phyloP scores from a whole-genome alignment of 2,329 filamentous ascomycete genomes.

The Cryphonectria japonica region DNA sequence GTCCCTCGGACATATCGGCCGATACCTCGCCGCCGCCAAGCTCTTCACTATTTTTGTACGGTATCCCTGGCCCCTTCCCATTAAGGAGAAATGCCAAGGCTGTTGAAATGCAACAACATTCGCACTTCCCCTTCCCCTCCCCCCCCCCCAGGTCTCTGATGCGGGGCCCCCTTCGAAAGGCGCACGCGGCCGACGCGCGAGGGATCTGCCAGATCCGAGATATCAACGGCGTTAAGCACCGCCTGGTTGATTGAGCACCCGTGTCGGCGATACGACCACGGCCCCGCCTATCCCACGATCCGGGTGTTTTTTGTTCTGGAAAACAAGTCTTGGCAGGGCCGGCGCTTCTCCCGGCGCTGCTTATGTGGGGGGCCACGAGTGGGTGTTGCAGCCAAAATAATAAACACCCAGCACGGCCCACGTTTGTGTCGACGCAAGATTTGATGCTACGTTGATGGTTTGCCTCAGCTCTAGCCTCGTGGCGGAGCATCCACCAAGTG shows the following conservation, averaged over 20 bases:
- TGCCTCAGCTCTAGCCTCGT: background rate
- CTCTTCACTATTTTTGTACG: background rate
- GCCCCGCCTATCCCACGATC: background rate
- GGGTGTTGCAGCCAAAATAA: background rate
- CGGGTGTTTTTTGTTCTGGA: background rate
- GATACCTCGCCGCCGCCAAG: background rate
- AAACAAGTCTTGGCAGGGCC: background rate
- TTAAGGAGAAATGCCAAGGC: background rate
- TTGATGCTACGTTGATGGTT: background rate
- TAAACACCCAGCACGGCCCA: background rate
- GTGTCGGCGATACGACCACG: background rate
- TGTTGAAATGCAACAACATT: background rate
- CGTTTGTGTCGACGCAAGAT: background rate
- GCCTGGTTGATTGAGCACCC: background rate
- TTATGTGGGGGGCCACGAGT: too few species aligned
- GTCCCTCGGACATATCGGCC: conserved; percentile 3
- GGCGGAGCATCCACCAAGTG: background rate
- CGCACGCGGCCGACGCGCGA: background rate
- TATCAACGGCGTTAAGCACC: conserved; percentile 10
- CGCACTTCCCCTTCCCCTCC: background rate
- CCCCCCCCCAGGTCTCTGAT: too few species aligned
- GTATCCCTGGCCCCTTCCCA: background rate
- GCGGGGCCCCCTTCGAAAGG: background rate
- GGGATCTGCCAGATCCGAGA: background rate
- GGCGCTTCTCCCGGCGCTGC: background rate